Conservation (phyloP, 495 filamentous ascomycete species). For the Xylaria venustula region DNA sequence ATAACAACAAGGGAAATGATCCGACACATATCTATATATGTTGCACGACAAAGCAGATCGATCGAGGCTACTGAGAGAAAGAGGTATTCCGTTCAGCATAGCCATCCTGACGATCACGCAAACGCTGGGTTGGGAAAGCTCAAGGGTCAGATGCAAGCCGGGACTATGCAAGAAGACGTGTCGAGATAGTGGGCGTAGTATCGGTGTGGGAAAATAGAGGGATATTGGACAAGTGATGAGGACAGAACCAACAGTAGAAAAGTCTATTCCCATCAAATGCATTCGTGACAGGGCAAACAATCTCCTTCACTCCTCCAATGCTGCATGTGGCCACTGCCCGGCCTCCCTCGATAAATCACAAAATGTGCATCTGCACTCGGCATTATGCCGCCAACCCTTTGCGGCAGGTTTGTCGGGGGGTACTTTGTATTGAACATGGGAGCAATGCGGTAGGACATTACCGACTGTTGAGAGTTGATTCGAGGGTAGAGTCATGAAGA, state of each 20-base stretch:
- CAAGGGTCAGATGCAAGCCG: conserved; percentile 16
- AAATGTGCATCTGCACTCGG: conserved; percentile 4
- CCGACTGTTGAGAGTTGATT: neutral
- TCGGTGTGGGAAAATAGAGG: conserved; percentile 10
- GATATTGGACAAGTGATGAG: conserved; percentile 13
- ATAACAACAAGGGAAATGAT: conserved; percentile 19
- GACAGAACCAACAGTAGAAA: conserved; percentile 12
- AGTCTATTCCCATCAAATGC: conserved; percentile 7
- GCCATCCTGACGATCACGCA: conserved; percentile 12
- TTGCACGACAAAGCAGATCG: conserved; percentile 21
- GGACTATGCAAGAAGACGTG: conserved; percentile 23
- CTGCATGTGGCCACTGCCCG: conserved; percentile 5
- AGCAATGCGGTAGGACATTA: neutral
- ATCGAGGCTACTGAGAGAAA: neutral
- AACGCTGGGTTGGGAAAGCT: conserved; percentile 1
- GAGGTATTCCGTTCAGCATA: conserved; percentile 4
- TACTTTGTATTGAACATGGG: neutral
- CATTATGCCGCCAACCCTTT: neutral
- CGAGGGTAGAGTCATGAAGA: neutral
- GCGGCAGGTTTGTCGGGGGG: neutral
- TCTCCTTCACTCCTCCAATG: neutral
- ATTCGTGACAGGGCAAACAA: neutral
- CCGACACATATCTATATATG: conserved; percentile 32
- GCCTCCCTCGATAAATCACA: neutral
- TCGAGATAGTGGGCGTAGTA: conserved; percentile 15